Evolutionary conservation across 768 basidiomycete species (phyloP).

Genomic region (Gelatoporia subvermispora): DNA sequence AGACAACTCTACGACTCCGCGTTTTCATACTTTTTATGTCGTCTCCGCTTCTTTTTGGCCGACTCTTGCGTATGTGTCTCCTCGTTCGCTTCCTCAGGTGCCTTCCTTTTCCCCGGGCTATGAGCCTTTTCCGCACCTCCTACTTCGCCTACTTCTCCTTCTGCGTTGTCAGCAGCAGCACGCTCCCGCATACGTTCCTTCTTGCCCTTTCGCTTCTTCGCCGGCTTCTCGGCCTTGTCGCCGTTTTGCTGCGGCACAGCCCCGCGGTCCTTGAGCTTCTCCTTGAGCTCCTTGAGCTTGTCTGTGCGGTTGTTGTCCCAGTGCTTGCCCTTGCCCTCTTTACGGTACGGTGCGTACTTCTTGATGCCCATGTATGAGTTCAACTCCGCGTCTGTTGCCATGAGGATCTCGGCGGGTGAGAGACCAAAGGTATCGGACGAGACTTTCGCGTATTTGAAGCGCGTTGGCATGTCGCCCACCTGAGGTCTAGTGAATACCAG

Average conservation of each 20-base stretch:
- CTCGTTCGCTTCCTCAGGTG: conserved; percentile 9
- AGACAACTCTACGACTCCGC: too few relatives aligned
- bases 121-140: conserved; percentile 22
- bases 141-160: conserved; percentile 37
- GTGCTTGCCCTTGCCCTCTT: conserved; percentile 36
- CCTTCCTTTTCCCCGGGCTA: conserved; percentile 10
- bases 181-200: conserved; percentile 60
- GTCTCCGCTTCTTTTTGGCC: conserved; percentile 40
- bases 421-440: conserved; percentile 61
- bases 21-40: conserved; percentile 29
- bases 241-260: conserved; percentile 16
- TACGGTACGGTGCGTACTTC: conserved; percentile 86
- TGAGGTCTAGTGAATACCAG: conserved; percentile 26
- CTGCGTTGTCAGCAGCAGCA: conserved; percentile 24
- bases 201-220: conserved; percentile 66
- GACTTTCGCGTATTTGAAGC: conserved; percentile 86
- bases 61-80: conserved; percentile 21
- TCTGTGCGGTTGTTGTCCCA: conserved; percentile 65
- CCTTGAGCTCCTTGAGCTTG: conserved; percentile 69
- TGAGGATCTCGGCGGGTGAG: conserved; percentile 79
- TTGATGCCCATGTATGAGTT: conserved; percentile 89
- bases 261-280: conserved; percentile 45
- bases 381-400: conserved; percentile 89
- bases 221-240: conserved; percentile 13
- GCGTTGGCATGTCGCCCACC: conserved; percentile 87